Base-by-base conservation (phyloP, 2,329 filamentous ascomycete genomes). In the Sarocladium kiliense region DNA sequence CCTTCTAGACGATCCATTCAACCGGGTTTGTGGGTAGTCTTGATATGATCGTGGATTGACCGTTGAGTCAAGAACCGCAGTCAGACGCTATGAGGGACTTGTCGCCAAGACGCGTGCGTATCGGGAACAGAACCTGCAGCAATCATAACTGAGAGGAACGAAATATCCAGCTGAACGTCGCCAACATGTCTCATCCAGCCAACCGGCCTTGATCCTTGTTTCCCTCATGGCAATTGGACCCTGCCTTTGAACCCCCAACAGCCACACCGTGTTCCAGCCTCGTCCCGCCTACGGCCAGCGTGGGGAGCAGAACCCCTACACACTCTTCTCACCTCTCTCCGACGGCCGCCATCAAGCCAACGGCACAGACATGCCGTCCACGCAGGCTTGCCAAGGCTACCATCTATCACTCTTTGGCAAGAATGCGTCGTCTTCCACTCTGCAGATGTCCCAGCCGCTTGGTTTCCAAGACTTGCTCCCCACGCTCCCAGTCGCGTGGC, bases 401-500 rank as follows among this genome's bases (percentile, higher is more conserved):
- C n/a, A n/a, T n/a, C n/a, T n/a, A n/a, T n/a, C n/a, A n/a, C n/a
- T n/a, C n/a, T n/a, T n/a, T n/a, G n/a, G n/a, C n/a, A n/a, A n/a
- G n/a, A n/a, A n/a, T n/a, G n/a, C n/a, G n/a, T n/a, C n/a, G n/a
- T n/a, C n/a, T n/a, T n/a, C n/a, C n/a, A n/a, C n/a, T n/a, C n/a
- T n/a, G n/a, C n/a, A n/a, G n/a, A n/a, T n/a, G 41, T 21, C n/a
- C 41, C 41, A 44, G 41, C 21, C 23, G 25, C 44, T 47, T 18
- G 44, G 44, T 11, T 12, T 27, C 23, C 5, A 18, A 27, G 7
- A 51, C n/a, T 3, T 49, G 25, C 47, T 51, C 47, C 47, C 47
- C 47, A 51, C 47, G 47, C 27, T 36, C 10, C 27, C 11, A 16
- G 47, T 34, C 30, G 47, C 47, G 47, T 51, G 47, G 47, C 47